Evolutionary conservation across 2,329 filamentous ascomycete genomes (phyloP).

Genomic region (Fusarium burgessii): DNA sequence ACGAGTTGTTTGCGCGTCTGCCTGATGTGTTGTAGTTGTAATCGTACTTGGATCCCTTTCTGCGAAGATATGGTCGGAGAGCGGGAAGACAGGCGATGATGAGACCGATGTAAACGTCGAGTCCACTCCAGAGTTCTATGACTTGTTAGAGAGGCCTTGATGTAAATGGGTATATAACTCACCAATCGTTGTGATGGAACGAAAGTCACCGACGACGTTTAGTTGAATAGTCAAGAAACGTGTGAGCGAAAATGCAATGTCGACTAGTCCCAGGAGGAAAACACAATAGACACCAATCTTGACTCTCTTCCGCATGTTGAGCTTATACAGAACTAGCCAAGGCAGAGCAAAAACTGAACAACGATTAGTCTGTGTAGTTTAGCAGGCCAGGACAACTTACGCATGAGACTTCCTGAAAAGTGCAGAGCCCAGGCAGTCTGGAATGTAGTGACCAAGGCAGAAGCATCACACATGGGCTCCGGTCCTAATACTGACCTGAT

Average conservation of each 20-base stretch:
- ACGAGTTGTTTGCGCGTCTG: conserved; percentile 4
- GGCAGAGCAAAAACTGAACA: conserved; percentile 15
- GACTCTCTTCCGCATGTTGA: conserved; percentile 25
- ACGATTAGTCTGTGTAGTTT: not conserved
- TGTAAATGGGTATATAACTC: not conserved
- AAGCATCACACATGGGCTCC: not conserved
- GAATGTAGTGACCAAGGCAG: conserved; percentile 5
- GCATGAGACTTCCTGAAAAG: conserved; percentile 19
- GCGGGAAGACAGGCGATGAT: conserved; percentile 41
- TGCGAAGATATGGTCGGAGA: conserved; percentile 35
- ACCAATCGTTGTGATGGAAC: conserved; percentile 36
- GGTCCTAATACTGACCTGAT: conserved; percentile 1
- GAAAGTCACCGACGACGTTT: conserved; percentile 1
- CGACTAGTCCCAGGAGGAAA: conserved; percentile 36
- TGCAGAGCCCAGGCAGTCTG: conserved; percentile 33
- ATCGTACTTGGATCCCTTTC: conserved; percentile 5
- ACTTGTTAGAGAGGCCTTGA: not conserved
- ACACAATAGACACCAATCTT: conserved; percentile 32
- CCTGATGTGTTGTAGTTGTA: conserved; percentile 23
- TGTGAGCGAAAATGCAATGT: conserved; percentile 37
- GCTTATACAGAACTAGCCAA: conserved; percentile 23
- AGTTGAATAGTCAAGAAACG: conserved; percentile 35
- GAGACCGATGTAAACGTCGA: conserved; percentile 34
- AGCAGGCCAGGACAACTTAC: not conserved
- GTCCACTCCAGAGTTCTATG: conserved; percentile 34